A percentile compares a stretch with the other conserved stretches of the same genome.
Evolutionary conservation across 1,139 yeast genomes (phyloP).

Genomic region (Kurtzmaniella quercitrusa): DNA sequence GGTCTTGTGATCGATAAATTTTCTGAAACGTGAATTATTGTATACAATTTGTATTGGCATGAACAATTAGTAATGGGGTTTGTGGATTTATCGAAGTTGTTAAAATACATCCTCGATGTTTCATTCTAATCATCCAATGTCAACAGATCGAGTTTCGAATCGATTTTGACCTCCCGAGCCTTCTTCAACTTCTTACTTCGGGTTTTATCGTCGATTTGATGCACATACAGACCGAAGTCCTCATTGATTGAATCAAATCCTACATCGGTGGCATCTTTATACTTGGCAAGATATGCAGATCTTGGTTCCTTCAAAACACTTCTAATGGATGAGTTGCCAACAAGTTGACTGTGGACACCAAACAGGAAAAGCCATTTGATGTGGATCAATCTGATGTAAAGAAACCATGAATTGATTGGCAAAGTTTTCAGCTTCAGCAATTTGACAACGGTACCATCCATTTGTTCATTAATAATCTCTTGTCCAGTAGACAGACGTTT

Average conservation of each 20-base stretch:
- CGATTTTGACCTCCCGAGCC: conserved; percentile 31
- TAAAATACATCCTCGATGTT: no score
- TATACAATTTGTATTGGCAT: no score
- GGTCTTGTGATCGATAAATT: no score
- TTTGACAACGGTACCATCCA: conserved; percentile 47
- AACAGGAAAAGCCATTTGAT: conserved; percentile 71
- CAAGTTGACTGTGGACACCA: conserved; percentile 61
- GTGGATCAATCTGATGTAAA: conserved; percentile 56
- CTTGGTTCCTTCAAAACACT: conserved; percentile 42
- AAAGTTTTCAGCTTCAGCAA: conserved; percentile 53
- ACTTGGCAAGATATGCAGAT: conserved; percentile 26
- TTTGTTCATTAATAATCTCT: conserved; percentile 33
- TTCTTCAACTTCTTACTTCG: conserved; percentile 30
- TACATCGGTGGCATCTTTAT: conserved; percentile 17
- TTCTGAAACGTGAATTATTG: no score
- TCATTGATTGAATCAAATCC: background rate
- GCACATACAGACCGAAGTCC: conserved; percentile 12
- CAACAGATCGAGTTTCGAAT: conserved; percentile 25
- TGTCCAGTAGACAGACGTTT: conserved; percentile 36
- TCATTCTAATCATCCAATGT: conserved; percentile 6
- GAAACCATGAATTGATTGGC: conserved; percentile 64
- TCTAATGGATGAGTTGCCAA: conserved; percentile 43
- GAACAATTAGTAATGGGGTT: no score
- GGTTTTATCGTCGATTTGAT: conserved; percentile 24
- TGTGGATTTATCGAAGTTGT: background rate